Base-by-base conservation (phyloP, 1,284 basidiomycete genomes). In the Takashimella koratensis region DNA sequence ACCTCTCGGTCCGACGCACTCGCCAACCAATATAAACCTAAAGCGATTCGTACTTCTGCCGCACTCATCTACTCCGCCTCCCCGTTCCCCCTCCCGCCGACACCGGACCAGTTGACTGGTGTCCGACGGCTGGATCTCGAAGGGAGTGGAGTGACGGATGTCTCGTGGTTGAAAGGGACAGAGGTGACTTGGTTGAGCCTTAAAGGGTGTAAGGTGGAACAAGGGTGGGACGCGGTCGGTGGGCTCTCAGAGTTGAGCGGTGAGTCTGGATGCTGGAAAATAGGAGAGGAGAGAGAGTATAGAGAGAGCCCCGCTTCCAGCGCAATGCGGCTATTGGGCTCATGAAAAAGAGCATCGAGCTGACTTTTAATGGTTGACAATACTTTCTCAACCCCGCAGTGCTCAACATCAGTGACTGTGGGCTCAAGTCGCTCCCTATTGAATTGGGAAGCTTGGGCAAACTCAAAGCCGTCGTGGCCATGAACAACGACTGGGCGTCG, bases 391-490 rank as follows among this genome's bases (percentile, higher is more conserved):
- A n/a, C n/a, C n/a, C 43, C 4, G 2, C 47, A 74, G 72, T 74
- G 3, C 59, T 74, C 23, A 74, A 74, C 43, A 66, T 74, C 48
- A 68, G 62, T 47, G 63, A 63, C 16, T 67, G 64, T 26, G 67
- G 58, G 0, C 52, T 73, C 24, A 60, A 47, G n/a, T 10, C 36
- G 8, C 55, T 73, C 1, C 72, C 72, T 0, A 43, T 47, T 8
- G 42, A 36, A 13, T 58, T 74, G 2, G 45, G 41, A 3, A 45
- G 45, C 1, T 57, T 73, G n/a, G 45, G 42, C 1, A 69, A 64
- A 25, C 58, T 74, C 42, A 74, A 74, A 60, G 72, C 72, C 21
- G 26, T 74, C 4, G 72, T 74, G 3, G 72, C 70, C 23, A 73
- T 71, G 63, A 65, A 63, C 50, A 73, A 73, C 49, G 63, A 64